Base-by-base conservation (phyloP, 768 basidiomycete genomes). In the Leccinum pellstonianum region DNA sequence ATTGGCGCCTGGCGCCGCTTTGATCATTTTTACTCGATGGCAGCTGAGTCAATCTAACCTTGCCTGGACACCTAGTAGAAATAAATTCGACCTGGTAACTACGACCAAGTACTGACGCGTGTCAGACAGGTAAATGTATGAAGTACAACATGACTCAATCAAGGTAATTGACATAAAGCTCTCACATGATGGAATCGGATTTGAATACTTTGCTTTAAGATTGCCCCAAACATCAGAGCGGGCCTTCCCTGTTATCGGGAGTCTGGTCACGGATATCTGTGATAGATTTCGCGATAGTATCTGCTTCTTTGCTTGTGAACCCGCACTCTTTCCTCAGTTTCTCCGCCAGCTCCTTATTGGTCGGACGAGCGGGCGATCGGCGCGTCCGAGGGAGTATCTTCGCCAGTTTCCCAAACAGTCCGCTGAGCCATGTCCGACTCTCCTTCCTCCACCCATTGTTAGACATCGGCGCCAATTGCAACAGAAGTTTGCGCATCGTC, bases 361-460 rank as follows among this genome's bases (percentile, higher is more conserved):
- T 65, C 9, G 62, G 62, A 3, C 31, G 52, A 21, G 27, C 47
- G 3, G 52, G 17, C 59, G 59, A 52, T 60, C 41, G 1, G 43
- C 50, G n/a, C 33, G 57, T 19, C 21, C 11, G 55, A 53, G 62
- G 54, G 21, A 71, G 55, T 57, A 64, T 63, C 48, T 33, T 64
- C 27, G 58, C 52, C 66, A 71, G 60, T 43, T 55, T 70, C 27
- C 62, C 61, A 63, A 72, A 23, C 41, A 70, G 29, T 38, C 55
- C 23, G 50, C 29, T 17, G 8, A 70, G 56, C 70, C 70, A 68
- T 12, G 37, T 23, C 7, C 47, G 54, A 37, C 15, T 49, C 9
- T 68, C 70, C 61, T 54, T 64, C 50, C 29, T 59, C 70, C 68
- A 72, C 29, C 62, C 62, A 3, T 47, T 8, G 1, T 14, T 35